Conservation (phyloP, 345 rosid genomes). For the Clarkia xantiana region DNA sequence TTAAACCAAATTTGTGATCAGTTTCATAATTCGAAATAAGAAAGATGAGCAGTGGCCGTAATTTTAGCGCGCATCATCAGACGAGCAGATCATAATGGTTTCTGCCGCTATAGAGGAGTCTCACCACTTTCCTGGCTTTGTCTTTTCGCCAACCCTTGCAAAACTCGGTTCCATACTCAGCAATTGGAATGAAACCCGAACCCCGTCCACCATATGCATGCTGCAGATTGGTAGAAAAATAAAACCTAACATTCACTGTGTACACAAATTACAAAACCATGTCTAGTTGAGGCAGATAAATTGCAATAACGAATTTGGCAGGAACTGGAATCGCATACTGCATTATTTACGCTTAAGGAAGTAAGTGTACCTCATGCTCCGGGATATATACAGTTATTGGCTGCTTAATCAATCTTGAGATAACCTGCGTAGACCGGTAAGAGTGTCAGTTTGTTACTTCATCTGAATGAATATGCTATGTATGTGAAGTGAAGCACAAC, state of each 20-base stretch:
- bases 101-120: constrained; percentile 73
- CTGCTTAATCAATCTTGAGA: constrained; percentile 64
- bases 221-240: constrained; percentile 22
- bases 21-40: too few species aligned
- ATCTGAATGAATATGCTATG: too few species aligned
- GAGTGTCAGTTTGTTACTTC: too few species aligned
- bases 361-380: constrained; percentile 52
- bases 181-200: constrained; percentile 61
- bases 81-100: constrained; percentile 77
- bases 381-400: constrained; percentile 70
- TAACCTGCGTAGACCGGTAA: constrained; percentile 38
- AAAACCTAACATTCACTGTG: too few species aligned
- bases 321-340: not conserved
- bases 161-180: constrained; percentile 71
- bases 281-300: too few species aligned
- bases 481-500: too few species aligned
- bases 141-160: constrained; percentile 31
- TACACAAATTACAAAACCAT: too few species aligned
- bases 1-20: too few species aligned
- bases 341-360: not conserved
- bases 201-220: constrained; percentile 47
- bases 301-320: too few species aligned
- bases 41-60: too few species aligned
- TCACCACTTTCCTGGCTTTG: constrained; percentile 50
- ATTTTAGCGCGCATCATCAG: constrained; percentile 6